Conservation (phyloP, 2,329 filamentous ascomycete genomes). For the Coleophoma eucalyptorum region DNA sequence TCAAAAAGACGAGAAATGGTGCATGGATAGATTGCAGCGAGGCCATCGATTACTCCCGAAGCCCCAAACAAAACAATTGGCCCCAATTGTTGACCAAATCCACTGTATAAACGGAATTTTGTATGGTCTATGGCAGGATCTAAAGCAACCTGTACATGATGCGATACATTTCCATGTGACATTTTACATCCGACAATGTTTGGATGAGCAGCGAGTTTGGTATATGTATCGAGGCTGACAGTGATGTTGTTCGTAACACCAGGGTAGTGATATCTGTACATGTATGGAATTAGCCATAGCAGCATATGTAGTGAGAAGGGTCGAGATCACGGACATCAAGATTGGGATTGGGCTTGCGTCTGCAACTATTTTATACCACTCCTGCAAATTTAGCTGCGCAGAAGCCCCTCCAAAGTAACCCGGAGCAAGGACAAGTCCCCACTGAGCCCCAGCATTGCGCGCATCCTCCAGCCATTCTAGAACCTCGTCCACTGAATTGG, state of each 20-base stretch:
- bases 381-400: slow-evolving; percentile 50
- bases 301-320: background rate
- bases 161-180: slow-evolving; percentile 60
- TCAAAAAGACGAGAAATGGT: slow-evolving; percentile 52
- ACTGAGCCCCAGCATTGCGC: slow-evolving; percentile 55
- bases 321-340: slow-evolving; percentile 42
- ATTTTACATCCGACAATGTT: slow-evolving; percentile 67
- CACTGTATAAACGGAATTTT: slow-evolving; percentile 56
- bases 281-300: background rate
- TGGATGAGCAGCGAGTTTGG: slow-evolving; percentile 49
- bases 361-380: slow-evolving; percentile 57
- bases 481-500: slow-evolving; percentile 52
- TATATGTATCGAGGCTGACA: slow-evolving; percentile 52
- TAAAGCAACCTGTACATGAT: slow-evolving; percentile 54
- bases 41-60: slow-evolving; percentile 62
- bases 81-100: slow-evolving; percentile 59
- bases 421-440: slow-evolving; percentile 57
- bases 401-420: slow-evolving; percentile 57
- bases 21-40: slow-evolving; percentile 59
- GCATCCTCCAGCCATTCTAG: slow-evolving; percentile 43
- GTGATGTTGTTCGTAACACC: slow-evolving; percentile 61
- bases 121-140: slow-evolving; percentile 53
- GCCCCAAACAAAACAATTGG: slow-evolving; percentile 58
- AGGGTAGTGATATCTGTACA: slow-evolving; percentile 47
- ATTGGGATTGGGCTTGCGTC: slow-evolving; percentile 57